These are phyloP conservation scores for Colletotrichum liaoningense DNA, from an alignment of 2,329 filamentous ascomycete species.

Conservation along the genomic window DNA sequence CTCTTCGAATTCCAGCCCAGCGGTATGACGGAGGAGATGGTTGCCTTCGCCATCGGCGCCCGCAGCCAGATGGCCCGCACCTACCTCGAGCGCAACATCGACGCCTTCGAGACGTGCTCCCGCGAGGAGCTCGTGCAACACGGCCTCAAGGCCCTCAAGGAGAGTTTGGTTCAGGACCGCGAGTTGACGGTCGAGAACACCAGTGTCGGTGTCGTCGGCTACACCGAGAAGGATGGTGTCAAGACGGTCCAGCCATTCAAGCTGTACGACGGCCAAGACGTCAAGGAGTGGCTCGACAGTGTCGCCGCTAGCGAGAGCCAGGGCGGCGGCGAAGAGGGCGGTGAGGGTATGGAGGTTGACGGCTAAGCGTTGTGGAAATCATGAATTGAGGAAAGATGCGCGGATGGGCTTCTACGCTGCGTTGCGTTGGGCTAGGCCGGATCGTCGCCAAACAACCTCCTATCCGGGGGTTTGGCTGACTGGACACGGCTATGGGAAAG, in stretches of 20 bases:
- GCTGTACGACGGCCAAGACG: constrained; percentile 89
- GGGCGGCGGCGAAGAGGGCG: constrained; percentile 54
- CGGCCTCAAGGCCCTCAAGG: constrained; percentile 90
- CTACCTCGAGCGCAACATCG: constrained; percentile 93
- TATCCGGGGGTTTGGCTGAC: not conserved
- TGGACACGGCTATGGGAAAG: not conserved
- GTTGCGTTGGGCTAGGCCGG: constrained; percentile 6
- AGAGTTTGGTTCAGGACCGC: constrained; percentile 96
- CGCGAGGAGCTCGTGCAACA: constrained; percentile 92
- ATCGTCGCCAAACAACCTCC: not conserved
- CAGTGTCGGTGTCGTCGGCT: constrained; percentile 86
- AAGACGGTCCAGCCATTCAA: constrained; percentile 82
- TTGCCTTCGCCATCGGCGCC: constrained; percentile 94
- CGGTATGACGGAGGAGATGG: constrained; percentile 97
- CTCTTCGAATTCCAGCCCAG: constrained; percentile 98
- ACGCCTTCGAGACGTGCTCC: constrained; percentile 79
- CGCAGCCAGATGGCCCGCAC: constrained; percentile 97
- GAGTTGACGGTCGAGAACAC: constrained; percentile 98
- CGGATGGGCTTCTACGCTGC: constrained; percentile 9
- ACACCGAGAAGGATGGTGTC: constrained; percentile 58
- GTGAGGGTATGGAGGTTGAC: constrained; percentile 49
- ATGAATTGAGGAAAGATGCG: not conserved
- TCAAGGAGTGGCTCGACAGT: constrained; percentile 87
- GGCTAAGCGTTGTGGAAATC: constrained; percentile 25
- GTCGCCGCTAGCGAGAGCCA: constrained; percentile 63